Evolutionary conservation across 345 rosid genomes (phyloP).

Genomic region (Excoecaria cochinchinensis): DNA sequence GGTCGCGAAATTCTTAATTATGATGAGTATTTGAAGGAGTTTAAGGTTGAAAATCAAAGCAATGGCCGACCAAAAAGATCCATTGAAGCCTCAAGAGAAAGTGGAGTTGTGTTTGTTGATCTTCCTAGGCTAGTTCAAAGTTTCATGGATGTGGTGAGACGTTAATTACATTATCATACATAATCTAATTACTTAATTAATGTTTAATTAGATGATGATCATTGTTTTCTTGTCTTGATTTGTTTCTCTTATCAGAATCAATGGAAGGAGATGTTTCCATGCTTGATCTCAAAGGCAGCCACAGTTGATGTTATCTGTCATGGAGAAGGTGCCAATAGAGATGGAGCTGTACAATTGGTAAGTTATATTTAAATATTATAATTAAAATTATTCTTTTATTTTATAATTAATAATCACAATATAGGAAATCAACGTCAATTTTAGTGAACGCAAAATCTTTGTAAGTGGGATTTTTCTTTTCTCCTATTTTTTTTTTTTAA

Average conservation of each 20-base stretch:
- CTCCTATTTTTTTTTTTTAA: not conserved
- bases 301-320: slow-evolving; percentile 70
- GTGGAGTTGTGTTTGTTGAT: slow-evolving; percentile 74
- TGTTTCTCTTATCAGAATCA: slow-evolving; percentile 47
- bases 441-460: slow-evolving; percentile 3
- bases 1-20: slow-evolving; percentile 94
- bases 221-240: not conserved
- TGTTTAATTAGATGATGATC: not conserved
- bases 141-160: slow-evolving; percentile 84
- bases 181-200: not conserved
- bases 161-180: not conserved
- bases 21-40: slow-evolving; percentile 80
- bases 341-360: slow-evolving; percentile 87
- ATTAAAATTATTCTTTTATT: too few species aligned
- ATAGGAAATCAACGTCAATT: slow-evolving; percentile 2
- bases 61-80: slow-evolving; percentile 50
- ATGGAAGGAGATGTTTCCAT: slow-evolving; percentile 98
- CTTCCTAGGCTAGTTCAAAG: slow-evolving; percentile 71
- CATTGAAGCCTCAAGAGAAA: slow-evolving; percentile 88
- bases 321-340: slow-evolving; percentile 73
- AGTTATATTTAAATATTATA: slow-evolving; percentile 17
- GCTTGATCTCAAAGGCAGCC: slow-evolving; percentile 83
- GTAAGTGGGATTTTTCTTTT: not conserved
- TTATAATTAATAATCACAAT: not conserved
- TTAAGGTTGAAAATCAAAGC: slow-evolving; percentile 45